Percentiles rank a stretch among this genome's conserved stretches.
Evolutionary conservation across 257 asterid genomes (phyloP).

Genomic region (Leonotis leonurus): DNA sequence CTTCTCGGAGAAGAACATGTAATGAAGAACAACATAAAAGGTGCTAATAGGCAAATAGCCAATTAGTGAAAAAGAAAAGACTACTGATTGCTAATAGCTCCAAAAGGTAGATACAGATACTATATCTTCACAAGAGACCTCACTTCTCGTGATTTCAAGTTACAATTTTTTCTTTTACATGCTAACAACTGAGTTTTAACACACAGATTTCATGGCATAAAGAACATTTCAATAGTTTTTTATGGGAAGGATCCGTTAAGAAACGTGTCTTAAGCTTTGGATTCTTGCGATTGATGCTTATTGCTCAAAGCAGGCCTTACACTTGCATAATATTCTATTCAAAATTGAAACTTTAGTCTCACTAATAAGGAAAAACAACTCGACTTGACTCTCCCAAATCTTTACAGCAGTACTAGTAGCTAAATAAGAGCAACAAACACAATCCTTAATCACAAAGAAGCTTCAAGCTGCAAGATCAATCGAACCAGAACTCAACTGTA

Average conservation of each 20-base stretch:
- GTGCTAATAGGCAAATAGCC: background rate
- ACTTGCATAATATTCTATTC: background rate
- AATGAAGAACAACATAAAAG: background rate
- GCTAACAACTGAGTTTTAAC: background rate
- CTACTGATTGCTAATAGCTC: background rate
- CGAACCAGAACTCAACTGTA: background rate
- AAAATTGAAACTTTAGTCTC: background rate
- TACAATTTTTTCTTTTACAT: background rate
- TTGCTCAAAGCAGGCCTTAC: background rate
- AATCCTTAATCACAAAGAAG: background rate
- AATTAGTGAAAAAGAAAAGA: background rate
- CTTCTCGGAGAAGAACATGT: background rate
- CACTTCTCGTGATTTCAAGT: background rate
- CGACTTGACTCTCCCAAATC: background rate
- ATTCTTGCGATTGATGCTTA: background rate
- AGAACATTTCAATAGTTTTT: background rate
- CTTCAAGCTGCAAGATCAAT: constrained; percentile 3
- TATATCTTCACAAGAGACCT: background rate
- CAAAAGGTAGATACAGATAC: background rate
- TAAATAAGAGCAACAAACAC: background rate
- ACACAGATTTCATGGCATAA: background rate
- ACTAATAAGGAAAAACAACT: background rate
- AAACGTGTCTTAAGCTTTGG: background rate
- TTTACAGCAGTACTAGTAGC: background rate
- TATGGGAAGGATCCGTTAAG: background rate